phyloP scores from a whole-genome alignment of 148 eudicot genomes.

The Rheum nobile region DNA sequence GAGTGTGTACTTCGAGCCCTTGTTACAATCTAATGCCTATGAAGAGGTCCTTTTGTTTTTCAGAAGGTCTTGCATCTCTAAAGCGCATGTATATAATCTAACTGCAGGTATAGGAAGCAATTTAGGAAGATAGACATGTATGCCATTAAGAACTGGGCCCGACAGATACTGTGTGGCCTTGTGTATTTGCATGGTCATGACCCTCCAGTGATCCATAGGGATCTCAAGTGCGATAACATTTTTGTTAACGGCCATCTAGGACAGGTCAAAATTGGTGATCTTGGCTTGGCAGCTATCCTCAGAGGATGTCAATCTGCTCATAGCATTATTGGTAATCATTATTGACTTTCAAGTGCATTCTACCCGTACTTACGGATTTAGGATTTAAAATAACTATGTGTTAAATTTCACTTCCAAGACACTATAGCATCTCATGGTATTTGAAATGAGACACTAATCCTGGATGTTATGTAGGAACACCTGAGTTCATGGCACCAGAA shows the following conservation, averaged over 20 bases:
- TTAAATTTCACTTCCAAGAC: too few species aligned
- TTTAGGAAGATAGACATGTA: constrained; percentile 42
- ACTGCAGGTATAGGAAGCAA: constrained; percentile 58
- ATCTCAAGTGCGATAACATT: constrained; percentile 83
- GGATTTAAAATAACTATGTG: background rate
- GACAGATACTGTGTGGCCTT: constrained; percentile 70
- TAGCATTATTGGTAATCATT: constrained; percentile 52
- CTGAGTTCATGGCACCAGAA: constrained; percentile 93
- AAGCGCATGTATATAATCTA: background rate
- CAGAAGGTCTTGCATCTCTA: too few species aligned
- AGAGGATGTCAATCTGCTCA: constrained; percentile 54
- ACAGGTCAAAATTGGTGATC: constrained; percentile 88
- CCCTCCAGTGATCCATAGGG: constrained; percentile 81
- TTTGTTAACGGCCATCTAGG: constrained; percentile 87
- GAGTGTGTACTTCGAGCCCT: constrained; percentile 33
- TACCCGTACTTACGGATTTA: background rate
- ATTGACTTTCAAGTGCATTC: background rate
- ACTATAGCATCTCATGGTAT: too few species aligned
- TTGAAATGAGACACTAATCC: too few species aligned
- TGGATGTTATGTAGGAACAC: constrained; percentile 46
- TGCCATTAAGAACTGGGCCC: constrained; percentile 69
- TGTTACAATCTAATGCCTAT: background rate
- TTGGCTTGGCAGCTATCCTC: constrained; percentile 78
- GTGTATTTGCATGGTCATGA: constrained; percentile 61
- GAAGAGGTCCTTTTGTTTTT: too few species aligned